These are phyloP conservation scores for Auriculariales sp. DNA, from an alignment of 768 basidiomycete species.

Conservation along the genomic window DNA sequence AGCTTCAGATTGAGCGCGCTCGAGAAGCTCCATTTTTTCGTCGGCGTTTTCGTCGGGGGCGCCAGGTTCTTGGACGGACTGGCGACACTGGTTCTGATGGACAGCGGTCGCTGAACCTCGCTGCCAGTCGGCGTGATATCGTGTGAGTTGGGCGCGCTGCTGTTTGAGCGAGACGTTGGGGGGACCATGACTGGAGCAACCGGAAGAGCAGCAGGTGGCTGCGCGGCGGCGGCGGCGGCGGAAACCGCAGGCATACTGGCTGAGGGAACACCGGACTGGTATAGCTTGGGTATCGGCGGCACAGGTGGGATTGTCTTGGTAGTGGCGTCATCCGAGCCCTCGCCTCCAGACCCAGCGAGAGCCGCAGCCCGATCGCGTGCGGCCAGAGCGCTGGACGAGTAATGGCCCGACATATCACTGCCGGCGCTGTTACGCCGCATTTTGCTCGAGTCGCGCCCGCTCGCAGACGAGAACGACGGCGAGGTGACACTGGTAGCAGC, in stretches of 20 bases:
- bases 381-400: conserved; percentile 46
- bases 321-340: conserved; percentile 24
- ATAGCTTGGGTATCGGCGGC: conserved; percentile 80
- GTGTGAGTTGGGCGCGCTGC: conserved; percentile 14
- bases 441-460: conserved; percentile 61
- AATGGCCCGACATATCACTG: conserved; percentile 68
- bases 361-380: conserved; percentile 57
- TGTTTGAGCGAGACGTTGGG: conserved; percentile 21
- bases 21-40: conserved; percentile 97
- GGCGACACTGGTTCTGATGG: neutral
- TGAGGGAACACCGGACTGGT: conserved; percentile 53
- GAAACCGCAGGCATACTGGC: conserved; percentile 43
- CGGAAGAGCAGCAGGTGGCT: conserved; percentile 19
- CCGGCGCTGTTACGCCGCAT: conserved; percentile 69
- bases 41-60: conserved; percentile 54
- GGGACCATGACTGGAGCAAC: conserved; percentile 25
- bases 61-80: conserved; percentile 1
- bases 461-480: conserved; percentile 48
- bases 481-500: conserved; percentile 50
- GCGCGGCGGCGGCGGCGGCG: conserved; percentile 15
- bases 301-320: conserved; percentile 81
- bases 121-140: neutral
- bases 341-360: conserved; percentile 32
- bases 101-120: neutral
- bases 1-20: conserved; percentile 66